These are phyloP conservation scores for Lonicera japonica DNA, from an alignment of 129 eudicot genomes.

Conservation along the genomic window DNA sequence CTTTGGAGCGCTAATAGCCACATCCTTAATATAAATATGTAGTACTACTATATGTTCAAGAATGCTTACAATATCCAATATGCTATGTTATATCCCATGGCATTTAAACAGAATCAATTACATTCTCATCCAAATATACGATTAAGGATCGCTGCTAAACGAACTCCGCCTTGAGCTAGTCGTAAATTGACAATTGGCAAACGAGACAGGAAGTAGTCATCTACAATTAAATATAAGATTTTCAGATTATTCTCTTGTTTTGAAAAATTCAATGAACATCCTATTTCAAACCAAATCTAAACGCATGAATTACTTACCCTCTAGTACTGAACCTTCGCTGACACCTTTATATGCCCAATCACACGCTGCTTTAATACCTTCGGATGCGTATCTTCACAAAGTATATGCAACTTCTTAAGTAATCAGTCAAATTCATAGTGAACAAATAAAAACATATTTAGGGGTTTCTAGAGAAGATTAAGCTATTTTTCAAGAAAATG, in stretches of 20 bases:
- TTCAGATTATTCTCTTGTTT: constrained; percentile 1
- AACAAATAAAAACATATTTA: background rate
- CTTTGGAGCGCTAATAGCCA: too few species aligned
- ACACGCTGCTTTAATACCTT: constrained; percentile 88
- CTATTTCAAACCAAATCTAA: background rate
- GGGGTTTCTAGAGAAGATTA: background rate
- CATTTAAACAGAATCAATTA: background rate
- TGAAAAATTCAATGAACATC: background rate
- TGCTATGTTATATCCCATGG: background rate
- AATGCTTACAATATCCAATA: background rate
- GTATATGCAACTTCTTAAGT: background rate
- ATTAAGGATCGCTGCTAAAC: constrained; percentile 83
- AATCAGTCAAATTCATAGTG: too few species aligned
- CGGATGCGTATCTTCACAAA: constrained; percentile 76
- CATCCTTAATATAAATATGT: too few species aligned
- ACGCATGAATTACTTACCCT: constrained; percentile 30
- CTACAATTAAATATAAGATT: constrained; percentile 28
- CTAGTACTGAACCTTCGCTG: constrained; percentile 54
- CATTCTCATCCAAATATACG: constrained; percentile 45
- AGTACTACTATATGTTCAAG: too few species aligned
- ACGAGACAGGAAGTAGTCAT: constrained; percentile 72
- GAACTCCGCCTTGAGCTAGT: constrained; percentile 88
- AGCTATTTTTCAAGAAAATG: background rate
- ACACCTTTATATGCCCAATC: constrained; percentile 88
- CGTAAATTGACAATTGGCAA: constrained; percentile 59